Evolutionary conservation across 2,329 filamentous ascomycete species (phyloP).

Genomic region (Epichloe hybrida): DNA sequence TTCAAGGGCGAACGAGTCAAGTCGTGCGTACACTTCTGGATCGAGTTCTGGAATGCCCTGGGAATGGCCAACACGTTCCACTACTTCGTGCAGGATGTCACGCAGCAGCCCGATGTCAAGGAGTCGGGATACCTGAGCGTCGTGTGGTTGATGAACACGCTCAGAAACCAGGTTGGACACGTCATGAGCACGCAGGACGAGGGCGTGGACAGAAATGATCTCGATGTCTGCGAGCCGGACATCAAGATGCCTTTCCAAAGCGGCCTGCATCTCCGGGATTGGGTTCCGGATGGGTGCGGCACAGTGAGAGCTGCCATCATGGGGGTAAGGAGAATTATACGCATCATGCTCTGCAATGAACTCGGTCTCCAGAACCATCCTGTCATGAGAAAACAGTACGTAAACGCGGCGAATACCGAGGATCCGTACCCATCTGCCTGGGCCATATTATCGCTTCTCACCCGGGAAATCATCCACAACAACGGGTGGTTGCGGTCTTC

Average conservation of each 20-base stretch:
- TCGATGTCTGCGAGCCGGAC: background rate
- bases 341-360: conserved; percentile 9
- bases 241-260: background rate
- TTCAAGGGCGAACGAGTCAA: conserved; percentile 6
- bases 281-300: conserved; percentile 6
- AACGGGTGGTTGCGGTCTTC: background rate
- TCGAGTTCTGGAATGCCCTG: conserved; percentile 9
- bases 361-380: conserved; percentile 5
- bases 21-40: conserved; percentile 10
- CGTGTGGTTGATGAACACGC: conserved; percentile 9
- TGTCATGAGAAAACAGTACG: conserved; percentile 4
- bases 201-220: background rate
- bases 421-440: background rate
- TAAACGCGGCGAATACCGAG: background rate
- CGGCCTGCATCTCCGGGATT: conserved; percentile 5
- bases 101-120: background rate
- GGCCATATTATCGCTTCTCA: background rate
- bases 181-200: conserved; percentile 1
- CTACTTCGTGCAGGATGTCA: conserved; percentile 8
- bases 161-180: conserved; percentile 9
- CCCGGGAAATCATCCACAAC: background rate
- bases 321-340: conserved; percentile 5
- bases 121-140: conserved; percentile 8
- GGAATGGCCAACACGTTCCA: conserved; percentile 8
- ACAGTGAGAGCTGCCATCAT: background rate